A percentile compares a stretch with the other conserved stretches of the same genome.
Evolutionary conservation across 495 filamentous ascomycete species (phyloP).

Genomic region (Neurospora discreta): DNA sequence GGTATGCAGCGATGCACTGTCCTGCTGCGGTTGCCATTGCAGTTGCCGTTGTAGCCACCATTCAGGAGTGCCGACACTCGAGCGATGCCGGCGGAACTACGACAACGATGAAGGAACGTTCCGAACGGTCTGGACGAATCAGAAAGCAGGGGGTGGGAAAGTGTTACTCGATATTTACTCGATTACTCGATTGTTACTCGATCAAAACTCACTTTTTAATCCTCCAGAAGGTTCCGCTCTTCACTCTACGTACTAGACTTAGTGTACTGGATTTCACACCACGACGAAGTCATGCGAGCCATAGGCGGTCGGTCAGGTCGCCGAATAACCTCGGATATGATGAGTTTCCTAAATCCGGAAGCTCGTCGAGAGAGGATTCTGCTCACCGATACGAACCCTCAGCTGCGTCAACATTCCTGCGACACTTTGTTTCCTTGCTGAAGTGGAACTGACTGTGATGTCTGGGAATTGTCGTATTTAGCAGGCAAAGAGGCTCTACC

Average conservation of each 20-base stretch:
- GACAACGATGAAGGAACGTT: not conserved
- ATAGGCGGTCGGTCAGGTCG: not conserved
- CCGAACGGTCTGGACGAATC: not conserved
- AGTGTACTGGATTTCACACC: not conserved
- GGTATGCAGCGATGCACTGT: not conserved
- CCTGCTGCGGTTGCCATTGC: not conserved
- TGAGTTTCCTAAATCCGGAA: not conserved
- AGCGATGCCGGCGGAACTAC: not conserved
- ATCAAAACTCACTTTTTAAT: constrained; percentile 17
- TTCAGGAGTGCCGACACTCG: not conserved
- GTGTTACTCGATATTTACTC: not conserved
- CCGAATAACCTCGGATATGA: not conserved
- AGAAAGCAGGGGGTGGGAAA: not conserved
- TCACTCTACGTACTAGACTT: no score
- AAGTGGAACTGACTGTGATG: not conserved
- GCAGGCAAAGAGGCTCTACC: not conserved
- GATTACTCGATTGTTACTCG: constrained; percentile 29
- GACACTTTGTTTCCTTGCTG: not conserved
- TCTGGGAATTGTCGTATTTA: not conserved
- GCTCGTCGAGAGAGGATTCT: not conserved
- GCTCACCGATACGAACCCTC: not conserved
- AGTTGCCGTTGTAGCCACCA: not conserved
- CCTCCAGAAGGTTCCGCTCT: not conserved
- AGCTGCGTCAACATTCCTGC: not conserved
- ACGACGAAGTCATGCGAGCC: not conserved